Evolutionary conservation across 2,329 filamentous ascomycete species (phyloP).

Genomic region (Arthrobotrys sinensis): DNA sequence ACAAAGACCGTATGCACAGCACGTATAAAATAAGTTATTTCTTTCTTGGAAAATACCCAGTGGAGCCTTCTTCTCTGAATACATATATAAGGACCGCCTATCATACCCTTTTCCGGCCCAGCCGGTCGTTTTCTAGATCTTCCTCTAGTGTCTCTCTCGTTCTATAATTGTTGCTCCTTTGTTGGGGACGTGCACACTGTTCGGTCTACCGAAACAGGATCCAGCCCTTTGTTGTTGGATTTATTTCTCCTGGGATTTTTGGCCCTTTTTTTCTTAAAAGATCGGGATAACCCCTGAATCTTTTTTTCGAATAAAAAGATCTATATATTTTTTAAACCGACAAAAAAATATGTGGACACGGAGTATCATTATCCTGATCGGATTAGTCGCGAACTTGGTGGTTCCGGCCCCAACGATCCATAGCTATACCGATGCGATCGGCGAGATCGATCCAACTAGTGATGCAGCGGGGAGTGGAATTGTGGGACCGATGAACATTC

Average conservation of each 20-base stretch:
- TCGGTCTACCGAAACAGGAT: background rate
- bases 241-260: background rate
- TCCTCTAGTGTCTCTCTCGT: background rate
- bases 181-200: background rate
- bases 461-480: slow-evolving; percentile 4
- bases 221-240: background rate
- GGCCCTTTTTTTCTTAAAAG: no score
- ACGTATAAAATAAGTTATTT: background rate
- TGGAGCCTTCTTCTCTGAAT: background rate
- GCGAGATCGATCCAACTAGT: slow-evolving; percentile 9
- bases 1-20: no score
- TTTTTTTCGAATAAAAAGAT: background rate
- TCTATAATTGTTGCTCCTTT: background rate
- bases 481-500: background rate
- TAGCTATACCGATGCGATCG: background rate
- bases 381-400: background rate
- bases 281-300: background rate
- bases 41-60: background rate
- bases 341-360: slow-evolving; percentile 5
- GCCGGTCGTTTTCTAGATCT: slow-evolving; percentile 1
- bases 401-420: background rate
- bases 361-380: slow-evolving; percentile 2
- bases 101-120: slow-evolving; percentile 15
- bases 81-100: slow-evolving; percentile 25
- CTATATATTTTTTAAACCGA: background rate